Evolutionary conservation across 805 yeast genomes (phyloP), one percentile per base, ranked within the genome.

Genomic region (Zygotorulaspora florentina): DNA sequence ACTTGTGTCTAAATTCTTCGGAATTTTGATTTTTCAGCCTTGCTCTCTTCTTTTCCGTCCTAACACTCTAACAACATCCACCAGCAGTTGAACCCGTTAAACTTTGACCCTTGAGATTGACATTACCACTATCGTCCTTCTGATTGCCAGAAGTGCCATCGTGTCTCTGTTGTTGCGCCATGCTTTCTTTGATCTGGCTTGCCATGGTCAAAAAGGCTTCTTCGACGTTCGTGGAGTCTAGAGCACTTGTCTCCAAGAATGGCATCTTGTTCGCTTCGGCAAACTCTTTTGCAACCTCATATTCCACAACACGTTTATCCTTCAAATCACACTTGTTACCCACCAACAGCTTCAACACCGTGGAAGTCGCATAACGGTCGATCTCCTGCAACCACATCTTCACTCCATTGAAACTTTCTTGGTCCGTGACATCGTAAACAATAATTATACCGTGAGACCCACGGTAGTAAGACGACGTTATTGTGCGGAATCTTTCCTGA

Each of bases 151-250:
- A 35, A 12, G 42, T 46, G 13, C 64, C 65, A 39, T 60, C 54
- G 33, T 54, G 57, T 71, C 68, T 48, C 73, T 76, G 57, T 72
- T 78, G 62, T 77, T 74, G 83, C 35, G 91, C 83, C 87, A 93
- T 88, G 65, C 89, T 89, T 54, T 95, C 93, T 76, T 93, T 93
- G 66, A 93, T 93, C 69, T 93, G 97, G 69, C 96, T 85, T 9
- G 98, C 96, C 99, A 93, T 93, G 56, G 96, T 89, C 76, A 87
- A 82, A 73, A 93, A 93, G 10, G 98, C 98, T 70, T 93, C 96
- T 69, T 93, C 99, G 58, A 93, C 99, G 65, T 93, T 93, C 47
- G 96, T 88, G 29, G 96, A 85, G 61, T 86, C 86, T 67, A 89
- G 80, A 23, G 99, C 99, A 31, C 95, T 85, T 9, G 99, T 93